Evolutionary conservation across 176 grass and related monocot genomes (phyloP), one percentile per base, ranked within the genome.

Genomic region (Eragrostis curvula): DNA sequence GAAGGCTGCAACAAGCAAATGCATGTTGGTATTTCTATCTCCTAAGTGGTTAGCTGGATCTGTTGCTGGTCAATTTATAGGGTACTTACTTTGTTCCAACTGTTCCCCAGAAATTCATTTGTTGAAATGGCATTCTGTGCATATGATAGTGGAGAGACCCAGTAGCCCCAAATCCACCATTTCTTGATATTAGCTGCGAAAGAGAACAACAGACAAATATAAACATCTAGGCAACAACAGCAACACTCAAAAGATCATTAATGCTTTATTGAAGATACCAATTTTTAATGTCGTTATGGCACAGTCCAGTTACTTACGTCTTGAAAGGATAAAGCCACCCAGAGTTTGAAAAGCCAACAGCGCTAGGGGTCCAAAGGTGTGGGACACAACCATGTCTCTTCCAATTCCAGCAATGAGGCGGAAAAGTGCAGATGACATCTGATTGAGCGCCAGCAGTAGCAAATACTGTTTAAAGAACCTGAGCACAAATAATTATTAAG

Each of bases 131-230:
- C 89, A 66, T 97, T 97, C 52, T 97, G 91, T 63, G 89, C 94
- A 64, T 97, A 97, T 8, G 80, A 91, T 18, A 97, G 44, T 1
- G 94, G 94, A 71, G 94, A 94, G 43, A 94, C 70, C 94, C 94
- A 97, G 67, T 97, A 97, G 50, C 91, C 94, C 94, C 94, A 97
- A 76, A 91, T 89, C 94, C 91, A 97, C 94, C 94, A 97, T 79
- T 93, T 93, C 59, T 91, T 93, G 11, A 97, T 66, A 69, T 93
- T 65, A 46, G 90, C 94, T 97, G 79, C 40, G 66, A 85, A 79
- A 79, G 24, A 83, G 52, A 61, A 73, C 78, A 40, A 73, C 42
- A 45, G 30, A 65, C 57, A 49, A 83, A 70, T 27, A 71, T 73
- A 65, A 89, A 51, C 9, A 75, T 64, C 30, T 74, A 65, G 49